Evolutionary conservation across 495 filamentous ascomycete species (phyloP).

Genomic region (Diplogelasinospora grovesii): DNA sequence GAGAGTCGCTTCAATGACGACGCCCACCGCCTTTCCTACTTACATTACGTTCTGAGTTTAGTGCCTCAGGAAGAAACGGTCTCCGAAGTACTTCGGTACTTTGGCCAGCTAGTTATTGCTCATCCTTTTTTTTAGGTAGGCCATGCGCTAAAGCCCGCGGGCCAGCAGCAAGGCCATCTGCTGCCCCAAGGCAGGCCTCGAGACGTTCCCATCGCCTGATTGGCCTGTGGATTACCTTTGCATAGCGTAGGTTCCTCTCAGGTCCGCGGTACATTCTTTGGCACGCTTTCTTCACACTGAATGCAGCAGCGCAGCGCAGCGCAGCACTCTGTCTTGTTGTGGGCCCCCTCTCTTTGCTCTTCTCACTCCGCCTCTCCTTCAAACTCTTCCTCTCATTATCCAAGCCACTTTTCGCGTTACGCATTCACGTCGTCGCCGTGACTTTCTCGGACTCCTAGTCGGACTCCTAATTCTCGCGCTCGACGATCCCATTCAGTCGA

Average conservation of each 20-base stretch:
- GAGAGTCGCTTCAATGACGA: constrained; percentile 1
- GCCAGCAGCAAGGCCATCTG: neutral
- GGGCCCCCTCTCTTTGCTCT: constrained; percentile 25
- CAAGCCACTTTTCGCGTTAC: constrained; percentile 25
- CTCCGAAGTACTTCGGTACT: neutral
- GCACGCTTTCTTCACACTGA: neutral
- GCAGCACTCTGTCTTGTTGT: constrained; percentile 16
- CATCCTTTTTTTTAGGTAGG: constrained; percentile 1
- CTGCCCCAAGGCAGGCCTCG: neutral
- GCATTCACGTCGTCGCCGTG: constrained; percentile 18
- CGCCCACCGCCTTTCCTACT: constrained; percentile 11
- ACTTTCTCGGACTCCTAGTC: constrained; percentile 9
- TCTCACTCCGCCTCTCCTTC: constrained; percentile 24
- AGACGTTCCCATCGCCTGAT: constrained; percentile 4
- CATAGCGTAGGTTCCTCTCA: constrained; percentile 5
- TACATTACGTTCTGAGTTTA: constrained; percentile 12
- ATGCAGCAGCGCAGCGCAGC: constrained; percentile 3
- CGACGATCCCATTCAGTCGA: constrained; percentile 10
- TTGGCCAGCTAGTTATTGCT: neutral
- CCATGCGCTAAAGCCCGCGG: constrained; percentile 3
- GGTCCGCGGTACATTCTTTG: constrained; percentile 7
- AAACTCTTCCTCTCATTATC: constrained; percentile 29
- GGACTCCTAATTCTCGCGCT: constrained; percentile 16
- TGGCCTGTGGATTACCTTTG: constrained; percentile 16
- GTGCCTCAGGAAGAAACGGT: constrained; percentile 10